phyloP scores from a whole-genome alignment of 352 stramenopile genomes.

The Phytophthora litchii region DNA sequence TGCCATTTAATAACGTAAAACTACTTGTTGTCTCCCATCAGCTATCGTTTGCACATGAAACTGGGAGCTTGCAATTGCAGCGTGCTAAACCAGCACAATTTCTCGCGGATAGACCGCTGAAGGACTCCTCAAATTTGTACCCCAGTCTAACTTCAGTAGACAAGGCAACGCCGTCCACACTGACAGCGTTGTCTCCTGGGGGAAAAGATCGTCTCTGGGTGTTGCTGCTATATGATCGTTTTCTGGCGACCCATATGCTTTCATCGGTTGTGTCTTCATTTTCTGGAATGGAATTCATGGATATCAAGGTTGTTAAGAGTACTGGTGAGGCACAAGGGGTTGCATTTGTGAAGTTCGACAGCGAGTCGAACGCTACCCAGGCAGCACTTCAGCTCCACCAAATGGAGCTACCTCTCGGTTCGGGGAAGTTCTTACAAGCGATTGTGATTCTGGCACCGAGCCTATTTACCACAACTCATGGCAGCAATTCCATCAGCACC shows the following conservation, averaged over 20 bases:
- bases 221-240: conserved; percentile 70
- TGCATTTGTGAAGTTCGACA: conserved; percentile 80
- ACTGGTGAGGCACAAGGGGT: conserved; percentile 70
- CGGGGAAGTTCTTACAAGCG: conserved; percentile 62
- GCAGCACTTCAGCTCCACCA: conserved; percentile 66
- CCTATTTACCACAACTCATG: conserved; percentile 67
- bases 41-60: conserved; percentile 58
- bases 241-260: conserved; percentile 63
- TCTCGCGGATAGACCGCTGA: conserved; percentile 8
- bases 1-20: conserved; percentile 6
- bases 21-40: conserved; percentile 16
- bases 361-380: conserved; percentile 45
- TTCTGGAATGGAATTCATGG: conserved; percentile 79
- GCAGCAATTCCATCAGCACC: conserved; percentile 23
- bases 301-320: conserved; percentile 78
- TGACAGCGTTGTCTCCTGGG: conserved; percentile 6
- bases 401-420: conserved; percentile 54
- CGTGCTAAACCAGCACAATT: conserved; percentile 10
- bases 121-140: conserved; percentile 3
- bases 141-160: not conserved
- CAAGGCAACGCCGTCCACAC: conserved; percentile 10
- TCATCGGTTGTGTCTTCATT: conserved; percentile 65
- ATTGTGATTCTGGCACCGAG: conserved; percentile 74
- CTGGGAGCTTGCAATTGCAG: conserved; percentile 8
- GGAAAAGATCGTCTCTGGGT: conserved; percentile 61